Percentiles rank a stretch among this genome's conserved stretches.
phyloP scores from a whole-genome alignment of 768 basidiomycete genomes.

The Albatrellus ellisii region DNA sequence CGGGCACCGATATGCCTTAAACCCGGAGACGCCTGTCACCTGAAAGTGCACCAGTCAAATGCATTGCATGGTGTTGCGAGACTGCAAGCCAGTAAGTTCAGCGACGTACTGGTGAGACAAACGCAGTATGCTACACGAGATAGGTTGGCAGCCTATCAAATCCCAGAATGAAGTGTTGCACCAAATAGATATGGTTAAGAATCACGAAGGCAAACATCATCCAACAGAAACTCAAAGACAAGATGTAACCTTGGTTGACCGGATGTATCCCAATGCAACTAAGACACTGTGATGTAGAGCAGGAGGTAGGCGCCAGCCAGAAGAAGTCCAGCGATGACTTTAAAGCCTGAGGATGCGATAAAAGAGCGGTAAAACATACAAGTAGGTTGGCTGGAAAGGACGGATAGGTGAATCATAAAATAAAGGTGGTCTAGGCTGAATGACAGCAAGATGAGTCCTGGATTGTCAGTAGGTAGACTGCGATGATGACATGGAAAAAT shows the following conservation, averaged over 20 bases:
- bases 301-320: conserved; percentile 34
- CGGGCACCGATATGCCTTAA: conserved; percentile 55
- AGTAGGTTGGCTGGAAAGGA: conserved; percentile 35
- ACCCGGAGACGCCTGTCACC: conserved; percentile 51
- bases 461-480: conserved; percentile 36
- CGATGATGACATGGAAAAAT: conserved; percentile 31
- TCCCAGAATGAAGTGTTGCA: too few species aligned
- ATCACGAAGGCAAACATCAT: conserved; percentile 31
- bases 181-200: conserved; percentile 34
- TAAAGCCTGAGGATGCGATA: conserved; percentile 30
- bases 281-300: conserved; percentile 42
- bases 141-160: background rate
- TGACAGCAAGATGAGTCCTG: conserved; percentile 35
- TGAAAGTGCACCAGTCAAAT: too few species aligned
- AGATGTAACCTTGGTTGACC: conserved; percentile 39
- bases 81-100: too few species aligned
- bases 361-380: conserved; percentile 46
- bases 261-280: conserved; percentile 36
- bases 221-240: conserved; percentile 42
- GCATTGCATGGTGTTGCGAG: too few species aligned
- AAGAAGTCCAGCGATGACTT: conserved; percentile 31
- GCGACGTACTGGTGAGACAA: too few species aligned
- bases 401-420: too few species aligned
- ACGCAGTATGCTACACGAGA: background rate
- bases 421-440: conserved; percentile 28